Evolutionary conservation across 106 monocot species (phyloP).

Genomic region (Dioscorea alata): DNA sequence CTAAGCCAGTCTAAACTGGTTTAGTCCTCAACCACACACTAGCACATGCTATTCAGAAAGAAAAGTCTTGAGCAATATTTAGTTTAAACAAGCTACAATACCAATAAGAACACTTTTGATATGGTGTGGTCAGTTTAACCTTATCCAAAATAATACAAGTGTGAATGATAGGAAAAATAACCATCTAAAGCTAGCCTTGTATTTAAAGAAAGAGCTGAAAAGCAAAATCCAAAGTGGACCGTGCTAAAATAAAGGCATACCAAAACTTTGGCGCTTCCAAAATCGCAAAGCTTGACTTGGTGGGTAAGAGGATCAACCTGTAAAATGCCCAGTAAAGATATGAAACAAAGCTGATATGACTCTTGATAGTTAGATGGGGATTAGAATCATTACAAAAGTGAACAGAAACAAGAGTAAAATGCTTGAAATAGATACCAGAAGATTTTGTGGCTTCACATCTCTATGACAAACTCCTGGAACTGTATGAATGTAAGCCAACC

Average conservation of each 20-base stretch:
- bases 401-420: not conserved
- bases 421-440: slow-evolving; percentile 49
- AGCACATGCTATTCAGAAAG: too few relatives aligned
- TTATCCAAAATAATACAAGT: too few relatives aligned
- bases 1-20: too few relatives aligned
- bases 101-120: too few relatives aligned
- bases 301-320: slow-evolving; percentile 81
- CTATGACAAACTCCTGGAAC: slow-evolving; percentile 84
- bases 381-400: not conserved
- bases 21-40: too few relatives aligned
- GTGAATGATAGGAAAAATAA: too few relatives aligned
- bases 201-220: too few relatives aligned
- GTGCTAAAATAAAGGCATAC: slow-evolving; percentile 14
- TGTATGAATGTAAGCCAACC: slow-evolving; percentile 82
- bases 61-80: too few relatives aligned
- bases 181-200: too few relatives aligned
- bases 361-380: not conserved
- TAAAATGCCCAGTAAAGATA: not conserved
- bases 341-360: not conserved
- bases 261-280: slow-evolving; percentile 83
- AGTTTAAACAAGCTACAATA: too few relatives aligned
- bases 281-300: slow-evolving; percentile 78
- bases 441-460: slow-evolving; percentile 93
- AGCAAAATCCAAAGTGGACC: too few relatives aligned
- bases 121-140: too few relatives aligned